phyloP scores from a whole-genome alignment of 148 eudicot genomes.

The Cornus controversa region DNA sequence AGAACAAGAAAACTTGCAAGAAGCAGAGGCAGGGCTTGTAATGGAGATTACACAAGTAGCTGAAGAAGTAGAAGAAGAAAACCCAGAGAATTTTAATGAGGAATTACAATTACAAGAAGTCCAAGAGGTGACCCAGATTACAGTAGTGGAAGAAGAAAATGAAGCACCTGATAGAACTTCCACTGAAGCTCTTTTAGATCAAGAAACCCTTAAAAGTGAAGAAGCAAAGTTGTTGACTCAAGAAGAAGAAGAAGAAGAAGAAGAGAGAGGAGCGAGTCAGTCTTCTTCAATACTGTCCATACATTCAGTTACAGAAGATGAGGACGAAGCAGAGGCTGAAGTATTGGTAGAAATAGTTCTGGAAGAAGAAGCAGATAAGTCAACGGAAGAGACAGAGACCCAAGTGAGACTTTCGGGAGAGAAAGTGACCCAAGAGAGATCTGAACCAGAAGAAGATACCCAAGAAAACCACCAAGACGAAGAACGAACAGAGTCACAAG shows the following conservation, averaged over 20 bases:
- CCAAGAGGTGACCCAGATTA: not conserved
- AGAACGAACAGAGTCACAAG: slow-evolving; percentile 6
- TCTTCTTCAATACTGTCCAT: slow-evolving; percentile 3
- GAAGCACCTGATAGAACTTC: not conserved
- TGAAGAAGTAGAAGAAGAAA: slow-evolving; percentile 11
- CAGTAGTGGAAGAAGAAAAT: slow-evolving; percentile 12
- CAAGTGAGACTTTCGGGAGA: slow-evolving; percentile 4
- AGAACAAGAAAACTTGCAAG: slow-evolving; percentile 14
- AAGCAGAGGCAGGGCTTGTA: slow-evolving; percentile 13
- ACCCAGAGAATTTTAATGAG: slow-evolving; percentile 15
- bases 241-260: slow-evolving; percentile 18
- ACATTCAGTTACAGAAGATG: not conserved
- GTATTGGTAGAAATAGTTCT: too few species aligned
- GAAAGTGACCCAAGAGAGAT: slow-evolving; percentile 9
- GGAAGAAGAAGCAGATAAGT: slow-evolving; percentile 11
- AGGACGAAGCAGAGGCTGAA: not conserved
- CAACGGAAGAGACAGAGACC: not conserved
- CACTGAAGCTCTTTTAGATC: slow-evolving; percentile 28
- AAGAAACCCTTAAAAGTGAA: slow-evolving; percentile 10
- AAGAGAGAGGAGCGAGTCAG: slow-evolving; percentile 11
- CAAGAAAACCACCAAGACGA: not conserved
- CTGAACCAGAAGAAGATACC: not conserved
- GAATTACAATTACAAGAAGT: slow-evolving; percentile 17
- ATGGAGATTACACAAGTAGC: not conserved
- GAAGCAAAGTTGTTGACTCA: slow-evolving; percentile 11